Conservation (phyloP, 345 rosid genomes). For the Leavenworthia alabamica region DNA sequence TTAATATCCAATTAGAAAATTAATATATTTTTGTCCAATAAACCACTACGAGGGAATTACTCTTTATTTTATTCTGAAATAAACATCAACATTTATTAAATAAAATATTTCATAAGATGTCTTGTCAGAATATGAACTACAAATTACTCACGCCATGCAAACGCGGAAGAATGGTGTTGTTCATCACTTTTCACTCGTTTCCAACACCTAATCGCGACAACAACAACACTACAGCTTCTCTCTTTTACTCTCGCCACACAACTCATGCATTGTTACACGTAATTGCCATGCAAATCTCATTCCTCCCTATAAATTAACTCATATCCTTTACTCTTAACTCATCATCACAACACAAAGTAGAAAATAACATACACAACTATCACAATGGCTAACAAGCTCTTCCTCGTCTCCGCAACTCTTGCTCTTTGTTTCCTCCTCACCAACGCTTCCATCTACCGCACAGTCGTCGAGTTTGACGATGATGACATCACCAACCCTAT, state of each 20-base stretch:
- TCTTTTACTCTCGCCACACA: not conserved
- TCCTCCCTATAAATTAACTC: not conserved
- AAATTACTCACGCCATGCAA: not conserved
- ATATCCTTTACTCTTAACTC: not conserved
- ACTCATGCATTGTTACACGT: conserved; percentile 8
- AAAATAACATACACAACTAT: not conserved
- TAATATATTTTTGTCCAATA: no score
- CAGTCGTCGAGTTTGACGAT: conserved; percentile 23
- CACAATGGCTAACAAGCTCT: conserved; percentile 24
- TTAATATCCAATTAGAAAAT: no score
- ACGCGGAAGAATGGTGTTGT: not conserved
- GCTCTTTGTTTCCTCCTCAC: conserved; percentile 26
- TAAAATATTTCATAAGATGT: not conserved
- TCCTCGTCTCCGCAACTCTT: conserved; percentile 21
- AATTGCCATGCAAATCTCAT: conserved; percentile 12
- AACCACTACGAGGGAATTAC: no score
- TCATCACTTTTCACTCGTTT: not conserved
- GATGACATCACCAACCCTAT: conserved; percentile 9
- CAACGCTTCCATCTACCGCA: conserved; percentile 37
- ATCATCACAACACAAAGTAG: not conserved
- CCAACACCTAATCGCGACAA: conserved; percentile 2
- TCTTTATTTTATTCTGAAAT: no score
- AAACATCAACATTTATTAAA: no score
- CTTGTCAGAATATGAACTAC: not conserved
- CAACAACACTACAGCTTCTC: not conserved